phyloP scores from a whole-genome alignment of 129 eudicot species.

The Smallanthus sonchifolius region DNA sequence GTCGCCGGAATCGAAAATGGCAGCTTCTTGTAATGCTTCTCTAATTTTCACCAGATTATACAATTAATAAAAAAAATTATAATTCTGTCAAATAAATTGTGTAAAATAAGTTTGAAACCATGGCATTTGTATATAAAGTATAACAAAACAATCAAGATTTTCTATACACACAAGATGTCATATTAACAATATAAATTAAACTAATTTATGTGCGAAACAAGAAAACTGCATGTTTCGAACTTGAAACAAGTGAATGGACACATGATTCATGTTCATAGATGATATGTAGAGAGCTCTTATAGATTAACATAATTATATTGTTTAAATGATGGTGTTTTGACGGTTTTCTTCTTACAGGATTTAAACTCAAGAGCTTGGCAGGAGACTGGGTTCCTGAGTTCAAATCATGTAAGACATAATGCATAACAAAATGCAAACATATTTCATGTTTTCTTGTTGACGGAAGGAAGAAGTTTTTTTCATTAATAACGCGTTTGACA shows the following conservation, averaged over 20 bases:
- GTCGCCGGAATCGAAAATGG: slow-evolving; percentile 45
- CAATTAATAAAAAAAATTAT: not conserved
- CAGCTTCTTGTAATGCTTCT: slow-evolving; percentile 46
- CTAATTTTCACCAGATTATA: slow-evolving; percentile 15
- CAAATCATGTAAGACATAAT: not conserved
- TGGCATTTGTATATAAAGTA: not conserved
- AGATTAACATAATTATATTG: not conserved
- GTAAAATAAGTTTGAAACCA: not conserved
- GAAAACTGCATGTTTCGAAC: not conserved
- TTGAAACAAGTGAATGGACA: not conserved
- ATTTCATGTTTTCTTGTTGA: not conserved
- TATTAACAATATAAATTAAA: no score
- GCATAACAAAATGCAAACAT: not conserved
- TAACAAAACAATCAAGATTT: no score
- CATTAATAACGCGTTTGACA: not conserved
- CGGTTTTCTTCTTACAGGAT: not conserved
- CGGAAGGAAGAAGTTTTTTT: not conserved
- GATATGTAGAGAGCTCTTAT: not conserved
- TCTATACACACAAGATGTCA: no score
- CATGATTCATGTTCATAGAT: not conserved
- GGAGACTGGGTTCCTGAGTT: not conserved
- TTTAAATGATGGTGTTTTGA: not conserved
- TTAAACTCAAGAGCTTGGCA: not conserved
- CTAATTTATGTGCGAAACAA: no score
- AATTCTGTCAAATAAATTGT: no score